Percentiles rank a stretch among this genome's conserved stretches.
Evolutionary conservation across 306 rosid genomes (phyloP).

Genomic region (Begonia loranthoides): DNA sequence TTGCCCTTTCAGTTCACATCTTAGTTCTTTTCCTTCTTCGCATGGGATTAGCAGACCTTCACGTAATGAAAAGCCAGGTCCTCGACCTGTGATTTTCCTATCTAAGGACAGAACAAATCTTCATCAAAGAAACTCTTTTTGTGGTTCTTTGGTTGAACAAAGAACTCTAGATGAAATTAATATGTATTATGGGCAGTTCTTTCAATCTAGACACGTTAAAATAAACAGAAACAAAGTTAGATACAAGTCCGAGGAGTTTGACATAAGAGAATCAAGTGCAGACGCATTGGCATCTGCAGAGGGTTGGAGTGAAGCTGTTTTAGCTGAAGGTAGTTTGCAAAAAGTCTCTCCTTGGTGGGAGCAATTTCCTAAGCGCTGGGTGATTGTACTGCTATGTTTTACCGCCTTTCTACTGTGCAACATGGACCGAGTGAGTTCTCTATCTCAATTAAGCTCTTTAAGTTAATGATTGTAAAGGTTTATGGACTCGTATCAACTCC

Average conservation of each 20-base stretch:
- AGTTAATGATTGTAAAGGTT: neutral
- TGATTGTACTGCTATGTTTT: slow-evolving; percentile 82
- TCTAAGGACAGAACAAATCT: slow-evolving; percentile 19
- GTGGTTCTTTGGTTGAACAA: slow-evolving; percentile 15
- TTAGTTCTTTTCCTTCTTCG: slow-evolving; percentile 14
- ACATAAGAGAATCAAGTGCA: slow-evolving; percentile 28
- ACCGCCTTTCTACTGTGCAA: slow-evolving; percentile 78
- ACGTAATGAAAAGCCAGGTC: slow-evolving; percentile 4
- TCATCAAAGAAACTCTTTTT: slow-evolving; percentile 19
- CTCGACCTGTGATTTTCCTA: slow-evolving; percentile 14
- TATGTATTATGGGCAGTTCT: slow-evolving; percentile 19
- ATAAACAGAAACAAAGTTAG: slow-evolving; percentile 29
- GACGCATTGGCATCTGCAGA: slow-evolving; percentile 42
- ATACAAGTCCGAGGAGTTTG: slow-evolving; percentile 70
- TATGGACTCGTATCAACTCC: neutral
- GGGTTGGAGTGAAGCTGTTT: slow-evolving; percentile 56
- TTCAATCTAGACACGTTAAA: slow-evolving; percentile 21
- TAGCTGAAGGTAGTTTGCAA: slow-evolving; percentile 31
- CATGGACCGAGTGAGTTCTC: slow-evolving; percentile 89
- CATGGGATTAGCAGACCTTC: slow-evolving; percentile 12
- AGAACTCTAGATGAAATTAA: slow-evolving; percentile 16
- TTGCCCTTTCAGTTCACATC: slow-evolving; percentile 14
- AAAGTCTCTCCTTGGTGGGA: slow-evolving; percentile 54
- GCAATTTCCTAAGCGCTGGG: slow-evolving; percentile 86
- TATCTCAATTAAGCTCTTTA: neutral